Conservation (phyloP, 2,329 filamentous ascomycete genomes). For the Xylaria sp. region DNA sequence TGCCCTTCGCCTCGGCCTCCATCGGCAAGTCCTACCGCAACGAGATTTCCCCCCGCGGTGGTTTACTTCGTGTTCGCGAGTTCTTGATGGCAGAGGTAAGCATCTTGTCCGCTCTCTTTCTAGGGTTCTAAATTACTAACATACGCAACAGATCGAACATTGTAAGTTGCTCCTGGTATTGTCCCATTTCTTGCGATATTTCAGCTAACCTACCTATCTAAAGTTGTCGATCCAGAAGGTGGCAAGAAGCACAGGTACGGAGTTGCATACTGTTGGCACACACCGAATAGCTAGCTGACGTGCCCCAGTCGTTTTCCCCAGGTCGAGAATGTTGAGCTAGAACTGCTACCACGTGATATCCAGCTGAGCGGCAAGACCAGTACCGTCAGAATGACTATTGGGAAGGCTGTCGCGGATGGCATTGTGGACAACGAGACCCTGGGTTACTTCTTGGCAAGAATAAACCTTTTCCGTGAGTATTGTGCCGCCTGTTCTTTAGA, state of each 20-base stretch:
- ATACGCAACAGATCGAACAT: slow-evolving; percentile 77
- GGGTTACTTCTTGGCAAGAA: slow-evolving; percentile 95
- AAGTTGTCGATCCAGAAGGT: slow-evolving; percentile 84
- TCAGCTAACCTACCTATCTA: background rate
- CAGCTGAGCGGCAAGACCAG: slow-evolving; percentile 88
- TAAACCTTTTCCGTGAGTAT: slow-evolving; percentile 82
- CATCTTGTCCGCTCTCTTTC: background rate
- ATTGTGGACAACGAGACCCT: slow-evolving; percentile 97
- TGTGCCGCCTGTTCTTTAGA: background rate
- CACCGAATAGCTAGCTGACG: background rate
- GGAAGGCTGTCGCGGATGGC: slow-evolving; percentile 83
- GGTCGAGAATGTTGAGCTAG: slow-evolving; percentile 84
- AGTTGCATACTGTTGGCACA: background rate
- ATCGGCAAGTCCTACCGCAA: slow-evolving; percentile 99
- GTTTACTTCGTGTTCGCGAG: slow-evolving; percentile 89
- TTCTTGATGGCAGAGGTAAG: slow-evolving; percentile 90
- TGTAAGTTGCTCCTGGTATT: slow-evolving; percentile 52
- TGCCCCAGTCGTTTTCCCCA: slow-evolving; percentile 72
- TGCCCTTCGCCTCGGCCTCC: slow-evolving; percentile 94
- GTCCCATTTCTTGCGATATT: background rate
- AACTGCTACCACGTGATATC: slow-evolving; percentile 83
- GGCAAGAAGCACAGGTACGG: slow-evolving; percentile 83
- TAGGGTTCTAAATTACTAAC: background rate
- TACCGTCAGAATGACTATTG: slow-evolving; percentile 78
- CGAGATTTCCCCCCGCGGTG: slow-evolving; percentile 93